These are phyloP conservation scores for Leishmania lainsoni DNA, from an alignment of 208 protist species.

Conservation along the genomic window DNA sequence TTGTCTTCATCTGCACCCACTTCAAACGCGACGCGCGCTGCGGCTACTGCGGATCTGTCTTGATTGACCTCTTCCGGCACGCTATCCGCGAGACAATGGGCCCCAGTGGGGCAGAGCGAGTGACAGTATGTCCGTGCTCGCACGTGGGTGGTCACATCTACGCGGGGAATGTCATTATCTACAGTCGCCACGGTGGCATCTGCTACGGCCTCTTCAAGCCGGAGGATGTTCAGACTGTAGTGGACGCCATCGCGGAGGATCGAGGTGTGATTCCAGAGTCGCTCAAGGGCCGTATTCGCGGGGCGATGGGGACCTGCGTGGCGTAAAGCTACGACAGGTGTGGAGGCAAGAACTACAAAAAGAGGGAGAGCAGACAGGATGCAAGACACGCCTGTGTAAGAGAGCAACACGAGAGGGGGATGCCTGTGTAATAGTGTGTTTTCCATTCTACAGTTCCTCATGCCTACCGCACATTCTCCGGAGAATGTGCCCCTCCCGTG, in stretches of 20 bases:
- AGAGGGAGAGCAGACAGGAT: too few species aligned
- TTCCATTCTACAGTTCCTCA: not conserved
- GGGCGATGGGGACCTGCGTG: slow-evolving; percentile 30
- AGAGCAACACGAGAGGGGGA: not conserved
- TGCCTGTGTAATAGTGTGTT: not conserved
- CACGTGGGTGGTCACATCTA: slow-evolving; percentile 92
- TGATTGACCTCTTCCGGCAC: slow-evolving; percentile 80
- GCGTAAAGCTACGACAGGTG: not conserved
- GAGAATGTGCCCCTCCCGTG: not conserved
- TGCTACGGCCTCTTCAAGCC: slow-evolving; percentile 90
- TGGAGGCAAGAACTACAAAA: too few species aligned
- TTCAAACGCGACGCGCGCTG: slow-evolving; percentile 79
- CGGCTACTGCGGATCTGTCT: slow-evolving; percentile 88
- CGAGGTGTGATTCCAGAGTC: slow-evolving; percentile 54
- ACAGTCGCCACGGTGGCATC: slow-evolving; percentile 79
- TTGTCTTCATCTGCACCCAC: slow-evolving; percentile 90
- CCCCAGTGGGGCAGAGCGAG: slow-evolving; percentile 32
- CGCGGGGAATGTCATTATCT: slow-evolving; percentile 91
- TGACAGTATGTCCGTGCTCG: slow-evolving; percentile 74
- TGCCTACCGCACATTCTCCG: not conserved
- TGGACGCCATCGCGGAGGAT: slow-evolving; percentile 57
- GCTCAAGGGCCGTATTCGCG: slow-evolving; percentile 63
- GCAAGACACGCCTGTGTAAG: not conserved
- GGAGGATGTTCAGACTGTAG: slow-evolving; percentile 62
- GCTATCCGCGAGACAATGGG: slow-evolving; percentile 44